Evolutionary conservation across 1,284 basidiomycete genomes (phyloP), one percentile per base, ranked within the genome.

Genomic region (Rugosomyces carneus): DNA sequence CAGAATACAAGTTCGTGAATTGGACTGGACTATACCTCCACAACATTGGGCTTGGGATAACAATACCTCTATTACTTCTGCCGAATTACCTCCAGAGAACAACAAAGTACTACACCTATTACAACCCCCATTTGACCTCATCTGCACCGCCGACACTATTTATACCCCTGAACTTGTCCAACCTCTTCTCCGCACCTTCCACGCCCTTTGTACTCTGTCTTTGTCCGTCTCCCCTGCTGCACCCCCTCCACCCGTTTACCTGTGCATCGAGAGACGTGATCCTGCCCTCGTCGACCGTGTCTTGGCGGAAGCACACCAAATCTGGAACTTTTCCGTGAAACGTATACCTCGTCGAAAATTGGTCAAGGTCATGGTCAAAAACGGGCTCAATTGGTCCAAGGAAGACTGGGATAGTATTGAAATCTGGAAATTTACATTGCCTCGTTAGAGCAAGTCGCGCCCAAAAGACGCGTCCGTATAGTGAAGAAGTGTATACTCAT

Each of bases 101-200:
- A 23, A 35, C 13, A 42, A 47, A 20, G 18, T 27, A 24, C 46
- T 46, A 38, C 56, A 60, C 35, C 66, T 76, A n/a, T n/a, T n/a
- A 11, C 49, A 55, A 9, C 76, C 78, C 16, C 80, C 80, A 0
- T 86, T 87, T 67, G 86, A 93, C 65, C 71, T 93, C 50, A 82
- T 95, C 52, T 63, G 90, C 46, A 84, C 89, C 13, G 83, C 91
- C 46, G 93, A 96, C 64, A 94, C 93, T 0, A 68, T 94, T 44
- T 95, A 93, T 62, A 65, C 73, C 23, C 60, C 74, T 1, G 66
- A 74, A 6, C 80, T 94, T 41, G 64, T 85, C 23, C 60, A 72
- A 13, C 88, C 88, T 0, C 78, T 95, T 38, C 73, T 93, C 37
- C 73, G 76, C 36, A 80, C 86, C n/a, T 63, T 91, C 5, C 72